A percentile compares a stretch with the other conserved stretches of the same genome.
Conservation (phyloP, 2,329 filamentous ascomycete genomes). For the Botrytis byssoidea region DNA sequence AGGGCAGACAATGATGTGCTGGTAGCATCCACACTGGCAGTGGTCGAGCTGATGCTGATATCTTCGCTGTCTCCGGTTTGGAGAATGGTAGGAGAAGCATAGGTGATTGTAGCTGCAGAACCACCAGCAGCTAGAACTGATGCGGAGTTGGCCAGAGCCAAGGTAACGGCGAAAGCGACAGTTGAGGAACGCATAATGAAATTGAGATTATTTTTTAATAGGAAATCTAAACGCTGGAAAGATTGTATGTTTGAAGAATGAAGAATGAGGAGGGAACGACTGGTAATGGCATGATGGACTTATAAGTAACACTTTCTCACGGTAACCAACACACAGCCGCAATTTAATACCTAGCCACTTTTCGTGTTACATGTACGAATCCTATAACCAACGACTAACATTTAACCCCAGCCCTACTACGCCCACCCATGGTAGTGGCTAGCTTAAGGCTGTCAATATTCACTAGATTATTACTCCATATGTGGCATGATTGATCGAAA, state of each 20-base stretch:
- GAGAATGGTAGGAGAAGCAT: background rate
- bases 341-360: slow-evolving; percentile 16
- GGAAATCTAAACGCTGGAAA: background rate
- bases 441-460: slow-evolving; percentile 1
- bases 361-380: slow-evolving; percentile 18
- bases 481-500: background rate
- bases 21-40: background rate
- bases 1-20: background rate
- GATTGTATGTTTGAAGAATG: slow-evolving; percentile 5
- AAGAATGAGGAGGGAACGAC: background rate
- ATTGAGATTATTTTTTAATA: background rate
- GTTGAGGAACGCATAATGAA: slow-evolving; percentile 22
- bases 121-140: slow-evolving; percentile 16
- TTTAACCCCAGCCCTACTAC: background rate
- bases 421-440: background rate
- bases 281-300: slow-evolving; percentile 7
- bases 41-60: background rate
- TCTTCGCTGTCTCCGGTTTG: slow-evolving; percentile 3
- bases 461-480: background rate
- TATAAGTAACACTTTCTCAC: slow-evolving; percentile 7
- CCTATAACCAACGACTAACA: slow-evolving; percentile 5
- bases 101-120: background rate
- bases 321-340: slow-evolving; percentile 20
- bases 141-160: slow-evolving; percentile 15
- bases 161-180: slow-evolving; percentile 15